Evolutionary conservation across 805 yeast species (phyloP).

Genomic region (Blastobotrys robertii): DNA sequence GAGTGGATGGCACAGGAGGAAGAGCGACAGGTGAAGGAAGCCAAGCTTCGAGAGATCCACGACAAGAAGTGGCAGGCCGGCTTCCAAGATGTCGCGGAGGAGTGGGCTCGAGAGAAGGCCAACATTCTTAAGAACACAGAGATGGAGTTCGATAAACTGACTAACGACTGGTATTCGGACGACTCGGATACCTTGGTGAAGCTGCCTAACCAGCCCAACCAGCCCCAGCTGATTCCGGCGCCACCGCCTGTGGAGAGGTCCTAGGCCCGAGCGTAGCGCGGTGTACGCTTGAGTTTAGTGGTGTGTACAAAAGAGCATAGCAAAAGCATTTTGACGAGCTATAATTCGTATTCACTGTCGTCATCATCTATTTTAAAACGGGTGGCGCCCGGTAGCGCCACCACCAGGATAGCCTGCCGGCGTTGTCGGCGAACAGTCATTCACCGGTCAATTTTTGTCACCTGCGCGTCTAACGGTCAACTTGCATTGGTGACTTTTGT

Average conservation of each 20-base stretch:
- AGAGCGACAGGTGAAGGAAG: conserved; percentile 29
- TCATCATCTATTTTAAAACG: too few relatives aligned
- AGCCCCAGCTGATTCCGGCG: conserved; percentile 1
- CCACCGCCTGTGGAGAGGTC: neutral
- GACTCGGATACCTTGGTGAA: neutral
- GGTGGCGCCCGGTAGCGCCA: too few relatives aligned
- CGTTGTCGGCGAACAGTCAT: too few relatives aligned
- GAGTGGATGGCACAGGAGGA: conserved; percentile 37
- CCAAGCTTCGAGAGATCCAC: conserved; percentile 25
- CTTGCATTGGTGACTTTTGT: too few relatives aligned
- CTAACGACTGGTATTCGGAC: conserved; percentile 16
- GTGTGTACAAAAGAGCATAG: neutral
- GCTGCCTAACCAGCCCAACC: neutral
- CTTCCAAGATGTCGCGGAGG: conserved; percentile 61
- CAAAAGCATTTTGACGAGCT: neutral
- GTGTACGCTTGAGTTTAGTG: neutral
- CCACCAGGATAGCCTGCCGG: too few relatives aligned
- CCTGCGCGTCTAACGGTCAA: too few relatives aligned
- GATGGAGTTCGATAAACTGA: conserved; percentile 17
- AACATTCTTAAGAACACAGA: conserved; percentile 73
- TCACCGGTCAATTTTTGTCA: too few relatives aligned
- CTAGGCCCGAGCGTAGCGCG: neutral
- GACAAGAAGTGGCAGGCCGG: conserved; percentile 57
- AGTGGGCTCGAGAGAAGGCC: conserved; percentile 65
- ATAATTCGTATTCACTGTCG: neutral